These are phyloP conservation scores for Colletotrichum brevisporum DNA, from an alignment of 2,329 filamentous ascomycete species.

Conservation along the genomic window DNA sequence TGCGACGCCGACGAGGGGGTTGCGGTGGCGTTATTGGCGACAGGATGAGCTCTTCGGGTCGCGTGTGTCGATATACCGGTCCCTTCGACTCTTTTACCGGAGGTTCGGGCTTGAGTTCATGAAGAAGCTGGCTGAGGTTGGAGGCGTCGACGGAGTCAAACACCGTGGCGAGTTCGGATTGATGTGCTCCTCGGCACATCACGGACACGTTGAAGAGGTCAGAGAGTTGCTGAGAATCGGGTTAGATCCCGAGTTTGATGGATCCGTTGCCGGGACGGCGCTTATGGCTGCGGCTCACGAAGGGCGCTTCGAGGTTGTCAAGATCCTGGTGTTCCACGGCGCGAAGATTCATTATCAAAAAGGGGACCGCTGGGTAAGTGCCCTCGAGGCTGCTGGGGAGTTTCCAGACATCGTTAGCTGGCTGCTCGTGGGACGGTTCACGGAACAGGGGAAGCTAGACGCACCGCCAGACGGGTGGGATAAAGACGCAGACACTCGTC, in stretches of 20 bases:
- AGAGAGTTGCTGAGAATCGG: not conserved
- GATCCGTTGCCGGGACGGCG: constrained; percentile 5
- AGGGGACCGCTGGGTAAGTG: not conserved
- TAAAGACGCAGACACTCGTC: not conserved
- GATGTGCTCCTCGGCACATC: not conserved
- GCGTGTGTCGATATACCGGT: too few species aligned
- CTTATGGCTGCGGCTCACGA: constrained; percentile 9
- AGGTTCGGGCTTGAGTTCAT: constrained; percentile 3
- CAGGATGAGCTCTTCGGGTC: not conserved
- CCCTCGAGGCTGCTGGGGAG: not conserved
- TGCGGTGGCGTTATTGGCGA: not conserved
- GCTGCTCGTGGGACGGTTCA: constrained; percentile 17
- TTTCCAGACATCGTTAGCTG: constrained; percentile 9
- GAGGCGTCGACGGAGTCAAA: not conserved
- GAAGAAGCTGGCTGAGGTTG: not conserved
- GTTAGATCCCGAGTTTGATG: constrained; percentile 7
- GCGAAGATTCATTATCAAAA: constrained; percentile 8
- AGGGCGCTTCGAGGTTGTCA: constrained; percentile 18
- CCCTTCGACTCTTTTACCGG: constrained; percentile 8
- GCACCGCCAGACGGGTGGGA: not conserved
- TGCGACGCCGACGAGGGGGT: not conserved
- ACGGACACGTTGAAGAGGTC: constrained; percentile 7
- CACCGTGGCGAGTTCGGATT: not conserved
- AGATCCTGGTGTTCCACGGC: constrained; percentile 9
- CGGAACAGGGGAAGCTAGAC: constrained; percentile 11